Evolutionary conservation across 1,284 basidiomycete genomes (phyloP), one percentile per base, ranked within the genome.

Genomic region (Volvariella surrecta): DNA sequence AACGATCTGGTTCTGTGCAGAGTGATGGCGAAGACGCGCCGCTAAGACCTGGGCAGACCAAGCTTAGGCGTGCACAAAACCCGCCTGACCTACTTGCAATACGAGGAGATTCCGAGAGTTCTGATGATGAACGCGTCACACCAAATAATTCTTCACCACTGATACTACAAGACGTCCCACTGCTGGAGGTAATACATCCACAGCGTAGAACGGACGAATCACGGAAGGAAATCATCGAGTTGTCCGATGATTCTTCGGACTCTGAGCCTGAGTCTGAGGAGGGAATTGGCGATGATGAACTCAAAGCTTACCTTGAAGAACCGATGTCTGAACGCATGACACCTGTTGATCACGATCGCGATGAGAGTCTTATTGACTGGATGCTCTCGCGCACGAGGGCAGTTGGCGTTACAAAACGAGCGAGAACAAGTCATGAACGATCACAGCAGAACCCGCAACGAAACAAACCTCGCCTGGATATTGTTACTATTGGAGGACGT

Each of bases 281-380:
- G 6, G 62, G 55, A 2, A 47, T 55, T 37, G 55, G 57, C 43
- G 51, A 41, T n/a, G 24, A 28, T 6, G 24, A 28, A 11, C 11
- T 28, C 6, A 28, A 28, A 11, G 24, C 24, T 28, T 28, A 28
- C 24, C 24, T 28, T 28, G 24, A 28, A 6, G 24, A 28, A 6
- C 24, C 24, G 6, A 28, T 28, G n/a, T n/a, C n/a, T n/a, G n/a
- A n/a, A n/a, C n/a, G n/a, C n/a, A n/a, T n/a, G n/a, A n/a, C n/a
- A n/a, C n/a, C n/a, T n/a, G 61, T 24, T n/a, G n/a, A n/a, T n/a
- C n/a, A n/a, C n/a, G n/a, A n/a, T n/a, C n/a, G 34, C 4, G 67
- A 73, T 45, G 64, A 61, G 48, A 70, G 66, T 50, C 53, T 77
- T 34, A 77, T 80, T 42, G 74, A 80, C 47, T 76, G 68, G 57